phyloP scores from a whole-genome alignment of 2,329 filamentous ascomycete genomes.

The Exophiala spinifera region DNA sequence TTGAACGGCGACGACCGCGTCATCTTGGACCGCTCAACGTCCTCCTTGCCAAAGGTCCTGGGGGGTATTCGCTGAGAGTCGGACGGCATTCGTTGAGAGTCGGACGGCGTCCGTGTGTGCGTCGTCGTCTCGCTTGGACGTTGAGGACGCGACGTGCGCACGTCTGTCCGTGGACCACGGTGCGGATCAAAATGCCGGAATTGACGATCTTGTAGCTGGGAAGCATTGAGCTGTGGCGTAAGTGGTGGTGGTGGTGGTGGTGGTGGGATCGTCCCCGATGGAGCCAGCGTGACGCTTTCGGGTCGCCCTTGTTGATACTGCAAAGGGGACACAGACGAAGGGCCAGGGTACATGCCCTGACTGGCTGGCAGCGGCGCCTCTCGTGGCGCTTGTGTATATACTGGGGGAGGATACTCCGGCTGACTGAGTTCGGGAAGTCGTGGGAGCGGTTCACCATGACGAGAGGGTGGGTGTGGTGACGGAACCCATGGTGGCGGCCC shows the following conservation, averaged over 20 bases:
- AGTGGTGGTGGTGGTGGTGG: too few relatives aligned
- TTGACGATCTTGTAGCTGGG: too few relatives aligned
- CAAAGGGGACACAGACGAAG: neutral
- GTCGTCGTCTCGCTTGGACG: too few relatives aligned
- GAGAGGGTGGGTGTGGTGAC: constrained; percentile 18
- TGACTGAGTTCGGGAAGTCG: constrained; percentile 25
- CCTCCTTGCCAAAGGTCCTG: constrained; percentile 35
- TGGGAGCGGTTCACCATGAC: constrained; percentile 25
- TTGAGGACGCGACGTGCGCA: too few relatives aligned
- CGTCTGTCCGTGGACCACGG: too few relatives aligned
- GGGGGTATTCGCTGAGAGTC: neutral
- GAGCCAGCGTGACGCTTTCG: neutral
- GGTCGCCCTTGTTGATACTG: constrained; percentile 1
- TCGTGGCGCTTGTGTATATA: constrained; percentile 14
- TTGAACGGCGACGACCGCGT: constrained; percentile 73
- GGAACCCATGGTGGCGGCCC: constrained; percentile 22
- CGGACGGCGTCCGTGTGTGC: neutral
- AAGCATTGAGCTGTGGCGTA: too few relatives aligned
- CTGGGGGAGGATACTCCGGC: constrained; percentile 13
- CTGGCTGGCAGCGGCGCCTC: constrained; percentile 24
- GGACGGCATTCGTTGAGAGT: neutral
- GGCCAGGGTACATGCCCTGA: constrained; percentile 17
- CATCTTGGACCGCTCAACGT: constrained; percentile 88
- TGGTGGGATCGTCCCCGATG: too few relatives aligned
- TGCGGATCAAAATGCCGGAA: too few relatives aligned